Conservation (phyloP, 306 rosid species). For the Lagenaria siceraria region DNA sequence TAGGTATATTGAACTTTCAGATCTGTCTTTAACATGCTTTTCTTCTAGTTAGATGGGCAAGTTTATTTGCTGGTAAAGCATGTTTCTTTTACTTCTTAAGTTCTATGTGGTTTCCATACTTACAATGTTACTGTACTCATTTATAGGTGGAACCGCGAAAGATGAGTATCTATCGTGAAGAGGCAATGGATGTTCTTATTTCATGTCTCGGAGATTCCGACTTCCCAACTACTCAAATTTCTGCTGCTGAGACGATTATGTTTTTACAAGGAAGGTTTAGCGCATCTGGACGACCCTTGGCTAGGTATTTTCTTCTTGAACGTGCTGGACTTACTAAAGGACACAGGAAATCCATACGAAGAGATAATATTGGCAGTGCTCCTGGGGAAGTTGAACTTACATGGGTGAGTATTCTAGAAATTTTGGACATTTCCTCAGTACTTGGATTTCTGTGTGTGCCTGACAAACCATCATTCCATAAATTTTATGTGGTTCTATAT, state of each 20-base stretch:
- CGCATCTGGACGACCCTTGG: constrained; percentile 49
- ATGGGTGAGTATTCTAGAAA: constrained; percentile 30
- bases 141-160: constrained; percentile 76
- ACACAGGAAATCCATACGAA: constrained; percentile 27
- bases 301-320: constrained; percentile 58
- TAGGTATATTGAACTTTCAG: constrained; percentile 5
- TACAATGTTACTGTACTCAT: constrained; percentile 9
- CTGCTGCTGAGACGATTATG: constrained; percentile 66
- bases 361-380: constrained; percentile 33
- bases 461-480: background rate
- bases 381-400: constrained; percentile 29
- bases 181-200: constrained; percentile 72
- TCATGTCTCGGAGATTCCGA: constrained; percentile 63
- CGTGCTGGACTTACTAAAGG: constrained; percentile 50
- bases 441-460: background rate
- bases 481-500: background rate
- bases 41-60: background rate
- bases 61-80: constrained; percentile 1
- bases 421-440: background rate
- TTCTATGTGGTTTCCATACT: background rate
- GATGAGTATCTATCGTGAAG: constrained; percentile 95
- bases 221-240: constrained; percentile 52
- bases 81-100: background rate
- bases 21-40: background rate
- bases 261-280: constrained; percentile 77